phyloP scores from a whole-genome alignment of 129 eudicot species.

The Saussurea involucrata region DNA sequence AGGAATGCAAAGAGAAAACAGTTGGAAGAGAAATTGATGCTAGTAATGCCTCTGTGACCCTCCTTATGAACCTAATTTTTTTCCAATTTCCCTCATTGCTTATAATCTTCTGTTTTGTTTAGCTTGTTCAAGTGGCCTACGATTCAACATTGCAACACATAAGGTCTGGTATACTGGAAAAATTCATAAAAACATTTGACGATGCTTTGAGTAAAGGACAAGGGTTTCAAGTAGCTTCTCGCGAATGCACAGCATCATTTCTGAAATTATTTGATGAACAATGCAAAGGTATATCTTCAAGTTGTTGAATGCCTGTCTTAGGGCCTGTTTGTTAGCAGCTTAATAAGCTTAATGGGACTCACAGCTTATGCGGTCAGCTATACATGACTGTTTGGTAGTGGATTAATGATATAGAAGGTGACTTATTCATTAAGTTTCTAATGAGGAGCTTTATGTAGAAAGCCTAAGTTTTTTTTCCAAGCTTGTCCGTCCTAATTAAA shows the following conservation, averaged over 20 bases:
- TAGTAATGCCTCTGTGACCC: slow-evolving; percentile 37
- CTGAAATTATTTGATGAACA: slow-evolving; percentile 59
- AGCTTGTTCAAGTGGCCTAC: slow-evolving; percentile 77
- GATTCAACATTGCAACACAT: slow-evolving; percentile 73
- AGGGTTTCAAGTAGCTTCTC: slow-evolving; percentile 78
- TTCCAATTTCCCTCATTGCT: neutral
- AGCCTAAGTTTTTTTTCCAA: no score
- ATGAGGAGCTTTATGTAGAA: no score
- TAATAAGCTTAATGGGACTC: no score
- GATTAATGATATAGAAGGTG: no score
- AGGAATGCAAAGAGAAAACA: slow-evolving; percentile 79
- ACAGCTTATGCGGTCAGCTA: no score
- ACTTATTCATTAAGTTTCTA: no score
- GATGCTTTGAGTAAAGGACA: slow-evolving; percentile 70
- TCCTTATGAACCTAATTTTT: neutral
- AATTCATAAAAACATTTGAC: slow-evolving; percentile 67
- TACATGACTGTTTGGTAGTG: no score
- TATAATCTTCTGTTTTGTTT: slow-evolving; percentile 10
- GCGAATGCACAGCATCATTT: slow-evolving; percentile 43
- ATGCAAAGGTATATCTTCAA: slow-evolving; percentile 55
- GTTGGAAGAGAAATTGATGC: slow-evolving; percentile 85
- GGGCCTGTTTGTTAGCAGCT: no score
- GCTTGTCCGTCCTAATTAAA: no score
- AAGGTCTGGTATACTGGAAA: slow-evolving; percentile 67
- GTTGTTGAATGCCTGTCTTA: neutral